Base-by-base conservation (phyloP, 768 basidiomycete genomes). In the Lepiota brunneoincarnata region DNA sequence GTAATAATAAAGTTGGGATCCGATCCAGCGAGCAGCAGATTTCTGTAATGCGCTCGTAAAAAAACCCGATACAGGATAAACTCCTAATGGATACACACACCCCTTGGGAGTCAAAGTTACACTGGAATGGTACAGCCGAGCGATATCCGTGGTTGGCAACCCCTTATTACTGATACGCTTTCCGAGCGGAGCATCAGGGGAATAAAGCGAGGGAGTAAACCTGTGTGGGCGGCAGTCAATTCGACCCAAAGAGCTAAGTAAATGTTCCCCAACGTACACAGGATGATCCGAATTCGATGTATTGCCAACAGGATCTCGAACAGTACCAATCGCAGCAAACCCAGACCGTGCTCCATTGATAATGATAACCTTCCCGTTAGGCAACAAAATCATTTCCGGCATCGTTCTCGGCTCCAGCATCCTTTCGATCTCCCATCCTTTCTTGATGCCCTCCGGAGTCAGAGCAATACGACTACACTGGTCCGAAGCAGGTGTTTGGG, bases 91-190 rank as follows among this genome's bases (percentile, higher is more conserved):
- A 67, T 54, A 76, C 59, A 75, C 68, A 38, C 70, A 77, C 59
- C 81, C 81, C 56, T 78, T 78, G n/a, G 80, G 77, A 10, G 83
- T 76, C 57, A 85, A 69, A 35, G 78, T 80, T 11, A 77, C 81
- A 5, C 73, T 73, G 1, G 83, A 84, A 66, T 87, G 85, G 69
- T 87, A 87, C 68, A 87, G 44, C 12, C 84, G 70, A 48, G 82
- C 75, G 56, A 84, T 74, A 35, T 66, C 56, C 1, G 71, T 69
- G 7, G 70, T 67, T 20, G 75, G 72, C 53, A 78, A 58, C 21
- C 77, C 78, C n/a, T 71, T 67, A 58, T 75, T 76, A 67, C 74
- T 78, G 68, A 73, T 76, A 39, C 75, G 69, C 44, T 66, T 58
- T 14, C 83, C 84, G 1, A 68, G 62, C 1, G 71, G 63, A 4